A percentile compares a stretch with the other conserved stretches of the same genome.
Conservation (phyloP, 768 basidiomycete genomes). For the Xerocomellus intermedius region DNA sequence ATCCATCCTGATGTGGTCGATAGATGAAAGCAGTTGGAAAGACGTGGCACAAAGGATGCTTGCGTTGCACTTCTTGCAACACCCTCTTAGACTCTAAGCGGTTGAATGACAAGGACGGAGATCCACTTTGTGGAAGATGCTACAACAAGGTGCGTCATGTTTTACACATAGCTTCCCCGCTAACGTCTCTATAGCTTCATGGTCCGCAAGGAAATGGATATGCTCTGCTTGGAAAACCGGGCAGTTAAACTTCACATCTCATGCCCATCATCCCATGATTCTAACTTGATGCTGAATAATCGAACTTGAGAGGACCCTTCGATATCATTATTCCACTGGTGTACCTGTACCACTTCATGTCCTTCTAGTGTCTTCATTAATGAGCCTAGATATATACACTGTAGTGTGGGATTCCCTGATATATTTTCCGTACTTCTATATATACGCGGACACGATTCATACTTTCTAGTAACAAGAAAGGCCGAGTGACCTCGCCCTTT, state of each 20-base stretch:
- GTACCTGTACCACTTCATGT: constrained; percentile 23
- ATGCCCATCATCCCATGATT: not conserved
- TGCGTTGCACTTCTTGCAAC: constrained; percentile 74
- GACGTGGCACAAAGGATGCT: constrained; percentile 74
- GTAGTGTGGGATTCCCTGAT: constrained; percentile 7
- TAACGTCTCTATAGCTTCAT: constrained; percentile 50
- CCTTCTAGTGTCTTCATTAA: constrained; percentile 10
- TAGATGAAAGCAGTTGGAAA: constrained; percentile 81
- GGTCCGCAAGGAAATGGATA: constrained; percentile 76
- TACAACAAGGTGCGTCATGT: constrained; percentile 55
- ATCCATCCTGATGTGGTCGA: constrained; percentile 4
- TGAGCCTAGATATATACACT: constrained; percentile 8
- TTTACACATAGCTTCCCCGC: not conserved
- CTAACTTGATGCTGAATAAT: constrained; percentile 6
- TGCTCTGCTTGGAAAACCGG: constrained; percentile 59
- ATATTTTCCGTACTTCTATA: constrained; percentile 4
- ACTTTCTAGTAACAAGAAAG: not conserved
- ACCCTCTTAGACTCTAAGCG: constrained; percentile 68
- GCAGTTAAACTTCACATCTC: constrained; percentile 31
- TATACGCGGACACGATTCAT: not conserved
- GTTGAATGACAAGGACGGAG: constrained; percentile 73
- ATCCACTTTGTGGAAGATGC: constrained; percentile 68
- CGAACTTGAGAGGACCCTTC: constrained; percentile 7
- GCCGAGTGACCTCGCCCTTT: not conserved
- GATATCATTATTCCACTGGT: constrained; percentile 21